Percentiles rank a stretch among this genome's conserved stretches.
phyloP scores from a whole-genome alignment of 139 green algal species.

The Closterium sp. region DNA sequence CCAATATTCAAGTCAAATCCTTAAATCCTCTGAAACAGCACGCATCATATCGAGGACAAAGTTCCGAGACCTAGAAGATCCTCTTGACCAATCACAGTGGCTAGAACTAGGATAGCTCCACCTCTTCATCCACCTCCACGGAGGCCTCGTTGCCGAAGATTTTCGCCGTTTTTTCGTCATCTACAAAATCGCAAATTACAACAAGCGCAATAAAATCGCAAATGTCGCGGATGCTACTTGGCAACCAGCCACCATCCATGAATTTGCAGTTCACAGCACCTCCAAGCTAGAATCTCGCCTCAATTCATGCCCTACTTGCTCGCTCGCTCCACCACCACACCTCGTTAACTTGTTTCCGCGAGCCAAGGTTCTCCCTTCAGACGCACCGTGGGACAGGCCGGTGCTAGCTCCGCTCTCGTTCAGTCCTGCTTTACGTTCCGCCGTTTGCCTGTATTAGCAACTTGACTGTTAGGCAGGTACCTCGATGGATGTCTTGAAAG shows the following conservation, averaged over 20 bases:
- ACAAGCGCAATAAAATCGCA: neutral
- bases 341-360: neutral
- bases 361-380: neutral
- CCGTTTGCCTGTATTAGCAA: neutral
- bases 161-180: neutral
- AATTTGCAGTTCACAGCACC: neutral
- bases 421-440: neutral
- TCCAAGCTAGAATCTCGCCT: neutral
- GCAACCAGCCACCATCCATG: neutral
- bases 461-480: neutral
- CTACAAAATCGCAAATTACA: no score
- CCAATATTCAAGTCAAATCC: no score
- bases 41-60: no score
- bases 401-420: neutral
- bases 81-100: neutral
- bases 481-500: neutral
- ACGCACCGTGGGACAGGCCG: neutral
- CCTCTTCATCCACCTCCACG: neutral
- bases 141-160: neutral
- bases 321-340: neutral
- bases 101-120: neutral
- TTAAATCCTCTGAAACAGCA: no score
- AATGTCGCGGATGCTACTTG: neutral
- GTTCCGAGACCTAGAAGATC: neutral
- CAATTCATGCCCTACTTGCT: neutral